A percentile compares a stretch with the other conserved stretches of the same genome.
Evolutionary conservation across 495 filamentous ascomycete genomes (phyloP).

Genomic region (Penicillium argentinense): DNA sequence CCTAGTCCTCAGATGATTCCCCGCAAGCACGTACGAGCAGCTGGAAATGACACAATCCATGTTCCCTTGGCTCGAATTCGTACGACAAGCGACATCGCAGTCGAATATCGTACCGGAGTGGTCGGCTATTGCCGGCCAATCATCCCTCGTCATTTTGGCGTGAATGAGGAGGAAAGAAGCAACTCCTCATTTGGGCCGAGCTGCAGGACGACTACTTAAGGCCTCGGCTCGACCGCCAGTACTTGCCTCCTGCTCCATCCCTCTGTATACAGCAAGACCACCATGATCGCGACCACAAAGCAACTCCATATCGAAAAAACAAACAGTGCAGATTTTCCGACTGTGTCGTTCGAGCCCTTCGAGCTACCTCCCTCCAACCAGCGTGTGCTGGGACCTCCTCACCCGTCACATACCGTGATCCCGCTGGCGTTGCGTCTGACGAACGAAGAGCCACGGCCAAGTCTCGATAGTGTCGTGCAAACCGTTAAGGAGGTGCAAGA

Average conservation of each 20-base stretch:
- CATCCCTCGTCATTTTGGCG: conserved; percentile 5
- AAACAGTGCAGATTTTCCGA: background rate
- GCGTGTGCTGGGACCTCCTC: conserved; percentile 37
- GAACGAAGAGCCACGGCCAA: conserved; percentile 4
- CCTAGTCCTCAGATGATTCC: too few relatives aligned
- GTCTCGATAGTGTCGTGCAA: conserved; percentile 31
- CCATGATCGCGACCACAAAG: conserved; percentile 12
- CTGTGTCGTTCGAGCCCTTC: conserved; percentile 58
- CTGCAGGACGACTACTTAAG: conserved; percentile 1
- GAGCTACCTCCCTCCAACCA: conserved; percentile 61
- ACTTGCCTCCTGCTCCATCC: background rate
- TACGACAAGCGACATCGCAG: background rate
- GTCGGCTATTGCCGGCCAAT: background rate
- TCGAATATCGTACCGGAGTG: background rate
- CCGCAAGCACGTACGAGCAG: conserved; percentile 13
- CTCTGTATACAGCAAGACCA: background rate
- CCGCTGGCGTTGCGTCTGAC: conserved; percentile 44
- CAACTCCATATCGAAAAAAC: conserved; percentile 1
- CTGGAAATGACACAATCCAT: conserved; percentile 10
- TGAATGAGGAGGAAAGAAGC: conserved; percentile 15
- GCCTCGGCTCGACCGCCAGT: background rate
- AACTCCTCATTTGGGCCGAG: background rate
- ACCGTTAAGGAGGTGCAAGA: conserved; percentile 52
- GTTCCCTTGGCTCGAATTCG: background rate
- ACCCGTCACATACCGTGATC: conserved; percentile 38